Evolutionary conservation across 2,329 filamentous ascomycete genomes (phyloP), one percentile per base, ranked within the genome.

Genomic region (Talaromyces sp.): DNA sequence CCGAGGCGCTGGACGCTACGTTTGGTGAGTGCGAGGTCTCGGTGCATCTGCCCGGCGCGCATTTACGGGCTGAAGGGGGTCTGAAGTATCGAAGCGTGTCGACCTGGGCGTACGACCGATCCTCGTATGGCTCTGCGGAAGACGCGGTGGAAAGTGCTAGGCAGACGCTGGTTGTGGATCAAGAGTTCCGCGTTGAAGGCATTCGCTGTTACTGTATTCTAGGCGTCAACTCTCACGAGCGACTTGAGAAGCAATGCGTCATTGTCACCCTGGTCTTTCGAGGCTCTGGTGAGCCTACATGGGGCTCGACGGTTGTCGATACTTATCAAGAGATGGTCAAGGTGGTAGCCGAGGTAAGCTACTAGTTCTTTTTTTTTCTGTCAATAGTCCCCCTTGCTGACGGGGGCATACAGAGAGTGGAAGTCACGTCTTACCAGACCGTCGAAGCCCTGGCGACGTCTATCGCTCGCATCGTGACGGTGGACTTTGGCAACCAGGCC

Each of bases 201-300:
- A 76, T 82, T 56, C 71, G 76, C 28, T 78, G 76, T 64, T 71
- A 76, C 54, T 80, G 78, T 66, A 78, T 83, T 33, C 73, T 83
- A 61, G 81, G 81, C 1, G 79, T 83, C n/a, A 83, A 83, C 62
- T 74, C 77, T 1, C 81, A 82, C 64, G 81, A 83, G 69, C 73
- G 81, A 23, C 67, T 80, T 18, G 78, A 82, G 69, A 82, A 81
- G 64, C 81, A 83, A 67, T 74, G 73, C 30, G 78, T 83, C 8
- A 74, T 79, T 63, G 65, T 80, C 54, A 72, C 75, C 34, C 70
- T 77, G 68, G 73, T 67, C 40, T 76, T 78, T 58, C 67, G 67
- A 58, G 73, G 72, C 4, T 69, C 72, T 18, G 72, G 72, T 18
- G 69, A 73, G 61, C 62, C 69, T 60, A 67, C 68, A 31, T 75